Conservation (phyloP, 2,329 filamentous ascomycete species). For the Sporothrix globosa region DNA sequence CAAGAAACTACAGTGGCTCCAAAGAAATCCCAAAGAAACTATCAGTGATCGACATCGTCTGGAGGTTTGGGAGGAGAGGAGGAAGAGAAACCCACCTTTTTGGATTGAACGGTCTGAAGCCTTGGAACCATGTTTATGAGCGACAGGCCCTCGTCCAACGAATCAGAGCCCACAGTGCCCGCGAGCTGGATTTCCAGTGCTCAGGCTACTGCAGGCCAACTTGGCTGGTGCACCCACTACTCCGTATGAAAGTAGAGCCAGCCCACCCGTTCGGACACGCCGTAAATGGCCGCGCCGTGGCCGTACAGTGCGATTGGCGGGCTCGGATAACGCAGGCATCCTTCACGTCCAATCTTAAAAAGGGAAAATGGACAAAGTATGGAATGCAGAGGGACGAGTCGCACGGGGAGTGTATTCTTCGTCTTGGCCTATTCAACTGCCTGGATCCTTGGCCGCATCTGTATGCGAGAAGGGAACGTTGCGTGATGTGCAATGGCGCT, state of each 20-base stretch:
- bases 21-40: background rate
- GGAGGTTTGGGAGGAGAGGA: background rate
- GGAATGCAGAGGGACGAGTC: background rate
- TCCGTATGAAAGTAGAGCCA: background rate
- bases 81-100: background rate
- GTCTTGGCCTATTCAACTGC: too few species aligned
- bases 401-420: background rate
- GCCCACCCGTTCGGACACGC: slow-evolving; percentile 21
- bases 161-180: background rate
- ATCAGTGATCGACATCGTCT: background rate
- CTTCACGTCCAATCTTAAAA: background rate
- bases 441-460: background rate
- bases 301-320: slow-evolving; percentile 15
- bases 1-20: too few species aligned
- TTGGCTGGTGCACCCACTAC: background rate
- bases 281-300: slow-evolving; percentile 8
- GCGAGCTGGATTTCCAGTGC: background rate
- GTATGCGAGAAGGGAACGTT: slow-evolving; percentile 13
- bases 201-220: slow-evolving; percentile 15
- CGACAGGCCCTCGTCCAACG: background rate
- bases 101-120: background rate
- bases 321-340: too few species aligned
- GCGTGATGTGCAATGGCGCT: slow-evolving; percentile 11
- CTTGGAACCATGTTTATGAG: background rate
- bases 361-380: background rate